These are phyloP conservation scores for Tuber umbilicatum DNA, from an alignment of 495 filamentous ascomycete genomes.

Conservation along the genomic window DNA sequence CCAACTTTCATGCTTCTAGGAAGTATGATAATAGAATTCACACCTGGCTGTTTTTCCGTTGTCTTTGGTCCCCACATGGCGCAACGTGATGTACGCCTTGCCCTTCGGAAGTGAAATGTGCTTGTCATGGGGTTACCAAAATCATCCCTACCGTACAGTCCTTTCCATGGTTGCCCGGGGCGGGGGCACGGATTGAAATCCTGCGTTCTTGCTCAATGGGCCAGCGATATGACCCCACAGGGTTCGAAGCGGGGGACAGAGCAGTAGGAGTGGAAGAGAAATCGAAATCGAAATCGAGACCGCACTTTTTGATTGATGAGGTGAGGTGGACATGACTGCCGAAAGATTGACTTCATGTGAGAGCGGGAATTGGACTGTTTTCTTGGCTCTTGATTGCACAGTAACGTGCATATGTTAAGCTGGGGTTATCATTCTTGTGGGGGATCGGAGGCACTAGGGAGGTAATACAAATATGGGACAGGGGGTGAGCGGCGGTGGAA, in stretches of 20 bases:
- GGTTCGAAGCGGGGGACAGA: neutral
- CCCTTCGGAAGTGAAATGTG: neutral
- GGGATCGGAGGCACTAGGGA: neutral
- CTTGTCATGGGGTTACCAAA: too few relatives aligned
- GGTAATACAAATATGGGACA: neutral
- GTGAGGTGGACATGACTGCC: neutral
- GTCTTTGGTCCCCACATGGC: neutral
- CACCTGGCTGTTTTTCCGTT: neutral
- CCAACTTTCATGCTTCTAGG: neutral
- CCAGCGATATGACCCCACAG: neutral
- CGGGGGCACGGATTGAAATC: neutral
- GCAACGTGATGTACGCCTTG: neutral
- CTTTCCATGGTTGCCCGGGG: neutral
- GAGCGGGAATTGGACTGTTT: neutral
- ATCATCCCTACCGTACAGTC: neutral
- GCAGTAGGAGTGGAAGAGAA: neutral
- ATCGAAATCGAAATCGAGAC: neutral
- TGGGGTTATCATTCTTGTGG: neutral
- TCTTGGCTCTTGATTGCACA: neutral
- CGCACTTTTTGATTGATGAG: neutral
- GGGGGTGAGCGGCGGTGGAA: neutral
- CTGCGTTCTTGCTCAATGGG: neutral
- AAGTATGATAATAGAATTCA: neutral
- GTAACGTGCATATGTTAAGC: neutral
- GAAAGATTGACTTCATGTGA: neutral